These are phyloP conservation scores for Polytolypa hystricis DNA, from an alignment of 2,329 filamentous ascomycete species.

Conservation along the genomic window DNA sequence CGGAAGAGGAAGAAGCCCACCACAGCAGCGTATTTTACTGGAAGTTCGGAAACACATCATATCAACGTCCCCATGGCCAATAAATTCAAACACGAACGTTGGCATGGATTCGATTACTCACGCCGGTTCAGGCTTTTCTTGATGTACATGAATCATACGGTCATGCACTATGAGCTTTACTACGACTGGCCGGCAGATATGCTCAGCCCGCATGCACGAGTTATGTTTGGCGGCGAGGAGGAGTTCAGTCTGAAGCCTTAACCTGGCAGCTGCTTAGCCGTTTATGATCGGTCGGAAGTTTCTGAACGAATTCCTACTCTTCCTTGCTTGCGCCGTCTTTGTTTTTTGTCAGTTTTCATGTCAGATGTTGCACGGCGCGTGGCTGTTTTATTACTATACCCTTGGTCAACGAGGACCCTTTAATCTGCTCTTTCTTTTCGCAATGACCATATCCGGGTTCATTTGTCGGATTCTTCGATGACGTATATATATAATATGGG, in stretches of 20 bases:
- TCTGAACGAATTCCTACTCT: too few relatives aligned
- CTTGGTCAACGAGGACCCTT: too few relatives aligned
- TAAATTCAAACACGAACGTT: slow-evolving; percentile 15
- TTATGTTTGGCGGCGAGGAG: slow-evolving; percentile 2
- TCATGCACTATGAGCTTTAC: slow-evolving; percentile 50
- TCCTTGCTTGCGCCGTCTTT: too few relatives aligned
- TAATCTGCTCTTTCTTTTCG: too few relatives aligned
- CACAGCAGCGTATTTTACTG: background rate
- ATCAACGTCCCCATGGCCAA: background rate
- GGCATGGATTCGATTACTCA: slow-evolving; percentile 30
- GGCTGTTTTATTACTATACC: too few relatives aligned
- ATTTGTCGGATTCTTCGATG: too few relatives aligned
- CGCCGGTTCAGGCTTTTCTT: slow-evolving; percentile 44
- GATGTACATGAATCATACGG: slow-evolving; percentile 44
- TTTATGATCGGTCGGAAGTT: too few relatives aligned
- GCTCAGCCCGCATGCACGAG: slow-evolving; percentile 3
- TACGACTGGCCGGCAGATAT: slow-evolving; percentile 25
- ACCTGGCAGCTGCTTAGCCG: too few relatives aligned
- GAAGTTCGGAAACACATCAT: background rate
- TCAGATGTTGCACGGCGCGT: too few relatives aligned
- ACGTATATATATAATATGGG: too few relatives aligned
- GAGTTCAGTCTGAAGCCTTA: slow-evolving; percentile 8
- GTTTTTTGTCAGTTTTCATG: too few relatives aligned
- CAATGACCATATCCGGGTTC: too few relatives aligned
- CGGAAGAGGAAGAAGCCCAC: background rate